These are phyloP conservation scores for Blastomyces percursus DNA, from an alignment of 2,329 filamentous ascomycete species.

Conservation along the genomic window DNA sequence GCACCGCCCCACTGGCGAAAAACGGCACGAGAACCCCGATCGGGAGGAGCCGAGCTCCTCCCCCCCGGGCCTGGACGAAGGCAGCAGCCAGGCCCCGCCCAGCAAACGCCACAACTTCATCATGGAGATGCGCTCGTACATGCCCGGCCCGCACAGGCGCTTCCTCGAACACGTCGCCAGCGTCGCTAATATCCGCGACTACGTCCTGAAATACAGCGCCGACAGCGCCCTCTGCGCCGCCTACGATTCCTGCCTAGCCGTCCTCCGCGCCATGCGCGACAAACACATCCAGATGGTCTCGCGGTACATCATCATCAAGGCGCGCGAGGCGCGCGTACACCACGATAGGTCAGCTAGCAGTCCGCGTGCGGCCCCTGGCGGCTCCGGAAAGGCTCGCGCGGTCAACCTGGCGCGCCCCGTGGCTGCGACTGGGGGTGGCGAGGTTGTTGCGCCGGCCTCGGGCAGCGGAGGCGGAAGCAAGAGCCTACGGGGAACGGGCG, in stretches of 20 bases:
- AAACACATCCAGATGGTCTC: constrained; percentile 96
- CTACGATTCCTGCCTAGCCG: constrained; percentile 81
- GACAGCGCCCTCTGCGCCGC: constrained; percentile 62
- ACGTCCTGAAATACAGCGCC: constrained; percentile 52
- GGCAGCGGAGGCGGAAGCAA: constrained; percentile 27
- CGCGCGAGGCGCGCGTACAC: constrained; percentile 52
- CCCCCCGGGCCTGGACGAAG: background rate
- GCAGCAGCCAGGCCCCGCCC: constrained; percentile 35
- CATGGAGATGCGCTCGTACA: constrained; percentile 91
- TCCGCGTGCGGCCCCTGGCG: constrained; percentile 23
- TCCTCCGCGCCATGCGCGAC: constrained; percentile 68
- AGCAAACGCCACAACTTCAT: constrained; percentile 72
- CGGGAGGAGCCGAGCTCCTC: background rate
- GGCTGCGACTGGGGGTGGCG: background rate
- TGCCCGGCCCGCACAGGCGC: constrained; percentile 83
- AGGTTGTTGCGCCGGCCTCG: constrained; percentile 22
- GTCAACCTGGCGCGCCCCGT: background rate
- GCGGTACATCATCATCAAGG: constrained; percentile 87
- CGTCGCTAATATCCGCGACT: constrained; percentile 79
- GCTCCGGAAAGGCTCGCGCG: background rate
- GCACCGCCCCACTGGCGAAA: constrained; percentile 78
- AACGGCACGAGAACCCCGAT: constrained; percentile 12
- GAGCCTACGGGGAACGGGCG: constrained; percentile 78
- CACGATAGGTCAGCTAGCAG: constrained; percentile 47
- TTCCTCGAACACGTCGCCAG: constrained; percentile 71